Conservation (phyloP, 2,329 filamentous ascomycete species). For the Paradendryphiella salina region DNA sequence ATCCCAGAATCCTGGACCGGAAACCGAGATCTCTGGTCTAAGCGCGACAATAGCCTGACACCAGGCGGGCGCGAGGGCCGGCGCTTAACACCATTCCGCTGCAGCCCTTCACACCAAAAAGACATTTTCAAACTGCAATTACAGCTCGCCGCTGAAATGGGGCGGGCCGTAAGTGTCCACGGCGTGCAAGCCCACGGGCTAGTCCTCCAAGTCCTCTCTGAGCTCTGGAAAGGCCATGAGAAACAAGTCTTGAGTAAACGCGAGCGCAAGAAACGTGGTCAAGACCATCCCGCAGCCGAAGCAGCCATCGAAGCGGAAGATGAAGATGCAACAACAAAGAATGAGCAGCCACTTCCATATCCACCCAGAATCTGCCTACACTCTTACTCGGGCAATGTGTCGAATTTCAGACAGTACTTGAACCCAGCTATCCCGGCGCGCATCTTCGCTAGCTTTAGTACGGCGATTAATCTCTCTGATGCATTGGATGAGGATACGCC, state of each 20-base stretch:
- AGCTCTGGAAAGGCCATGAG: constrained; percentile 73
- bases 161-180: constrained; percentile 68
- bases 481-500: constrained; percentile 51
- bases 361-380: constrained; percentile 91
- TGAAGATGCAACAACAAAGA: not conserved
- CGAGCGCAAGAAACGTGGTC: constrained; percentile 50
- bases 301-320: constrained; percentile 8
- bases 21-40: constrained; percentile 36
- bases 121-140: constrained; percentile 69
- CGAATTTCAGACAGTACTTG: constrained; percentile 77
- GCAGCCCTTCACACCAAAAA: constrained; percentile 70
- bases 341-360: constrained; percentile 56
- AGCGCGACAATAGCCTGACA: constrained; percentile 59
- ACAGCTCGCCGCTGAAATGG: constrained; percentile 68
- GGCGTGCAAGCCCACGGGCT: constrained; percentile 77
- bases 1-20: constrained; percentile 64
- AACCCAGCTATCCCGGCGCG: constrained; percentile 71
- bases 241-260: constrained; percentile 62
- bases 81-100: constrained; percentile 67
- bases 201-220: constrained; percentile 66
- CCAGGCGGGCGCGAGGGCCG: constrained; percentile 72
- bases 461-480: constrained; percentile 72
- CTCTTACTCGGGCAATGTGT: constrained; percentile 80
- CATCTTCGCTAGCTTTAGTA: constrained; percentile 88
- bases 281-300: constrained; percentile 21